Conservation (phyloP, 805 yeast species). For the Kluyveromyces siamensis region DNA sequence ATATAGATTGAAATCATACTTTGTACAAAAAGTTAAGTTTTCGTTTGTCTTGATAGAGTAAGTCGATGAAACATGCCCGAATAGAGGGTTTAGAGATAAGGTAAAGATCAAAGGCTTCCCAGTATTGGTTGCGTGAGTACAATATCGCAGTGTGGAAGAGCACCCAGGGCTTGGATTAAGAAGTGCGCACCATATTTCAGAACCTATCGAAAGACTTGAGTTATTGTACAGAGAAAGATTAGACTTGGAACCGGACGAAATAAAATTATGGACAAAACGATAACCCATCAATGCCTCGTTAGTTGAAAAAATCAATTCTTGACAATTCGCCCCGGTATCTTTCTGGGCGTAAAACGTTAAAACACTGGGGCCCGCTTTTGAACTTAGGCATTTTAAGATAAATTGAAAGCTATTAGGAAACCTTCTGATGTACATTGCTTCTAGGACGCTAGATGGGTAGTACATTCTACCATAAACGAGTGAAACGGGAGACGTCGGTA, state of each 20-base stretch:
- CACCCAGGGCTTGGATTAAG: conserved; percentile 80
- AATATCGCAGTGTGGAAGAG: conserved; percentile 75
- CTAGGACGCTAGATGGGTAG: conserved; percentile 78
- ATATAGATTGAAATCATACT: conserved; percentile 82
- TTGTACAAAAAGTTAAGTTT: conserved; percentile 67
- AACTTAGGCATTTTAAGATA: conserved; percentile 67
- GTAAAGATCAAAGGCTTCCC: conserved; percentile 89
- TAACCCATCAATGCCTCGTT: conserved; percentile 79
- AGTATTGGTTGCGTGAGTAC: conserved; percentile 76
- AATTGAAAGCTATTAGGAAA: conserved; percentile 53
- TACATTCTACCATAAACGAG: conserved; percentile 79
- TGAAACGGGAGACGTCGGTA: conserved; percentile 23
- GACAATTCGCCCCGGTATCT: conserved; percentile 50
- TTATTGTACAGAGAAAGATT: conserved; percentile 42
- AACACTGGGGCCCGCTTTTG: conserved; percentile 45
- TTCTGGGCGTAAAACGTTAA: conserved; percentile 66
- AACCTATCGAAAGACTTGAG: conserved; percentile 66
- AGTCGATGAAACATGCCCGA: conserved; percentile 83
- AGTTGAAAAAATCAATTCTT: conserved; percentile 73
- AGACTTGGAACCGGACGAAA: conserved; percentile 29
- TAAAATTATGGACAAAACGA: conserved; percentile 63
- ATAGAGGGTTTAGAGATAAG: conserved; percentile 73
- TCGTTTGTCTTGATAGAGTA: conserved; percentile 77
- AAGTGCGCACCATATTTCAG: conserved; percentile 85
- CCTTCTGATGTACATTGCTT: conserved; percentile 74